Base-by-base conservation (phyloP, 208 protist species). In the Phytomonas sp. region DNA sequence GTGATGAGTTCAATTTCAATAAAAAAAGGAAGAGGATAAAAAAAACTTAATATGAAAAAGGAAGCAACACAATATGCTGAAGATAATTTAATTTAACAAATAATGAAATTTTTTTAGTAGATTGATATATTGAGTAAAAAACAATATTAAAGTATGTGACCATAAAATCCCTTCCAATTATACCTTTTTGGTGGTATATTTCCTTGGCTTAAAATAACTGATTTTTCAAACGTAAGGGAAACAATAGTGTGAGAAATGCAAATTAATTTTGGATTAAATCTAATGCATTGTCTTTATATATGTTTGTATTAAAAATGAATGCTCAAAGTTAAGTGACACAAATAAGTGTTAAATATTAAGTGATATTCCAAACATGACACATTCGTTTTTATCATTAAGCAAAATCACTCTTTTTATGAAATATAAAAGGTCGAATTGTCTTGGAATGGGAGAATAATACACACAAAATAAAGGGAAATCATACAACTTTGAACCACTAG, bases 141-240 rank as follows among this genome's bases (percentile, higher is more conserved):
- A 26, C 16, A 8, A 23, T 64, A 37, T 37, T 37, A 32, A 37
- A 37, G 16, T 64, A 33, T 64, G 29, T 62, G 42, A 3, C 31
- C 11, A 45, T 19, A 70, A 49, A 33, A 60, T 12, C 66, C 40
- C 36, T 11, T 26, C 29, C 12, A 52, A 37, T 32, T 19, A 7
- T 14, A 64, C 61, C 33, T 45, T 65, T 37, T 65, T 56, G 36
- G 33, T 40, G 7, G 33, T 65, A 40, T 23, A 60, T 65, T 49
- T 45, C 0, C 12, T 65, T 65, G 61, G 19, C 4, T 23, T n/a
- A 7, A 60, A 37, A 60, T 65, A 23, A 60, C 23, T 56, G 12
- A 52, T 23, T 49, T 49, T 23, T 56, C 8, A 67, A 33, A 56
- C 29, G 69, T 30, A 16, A 71, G 75, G 67, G 67, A 60, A 59